Evolutionary conservation across 2,329 filamentous ascomycete species (phyloP).

Genomic region (Emmonsia crescens): DNA sequence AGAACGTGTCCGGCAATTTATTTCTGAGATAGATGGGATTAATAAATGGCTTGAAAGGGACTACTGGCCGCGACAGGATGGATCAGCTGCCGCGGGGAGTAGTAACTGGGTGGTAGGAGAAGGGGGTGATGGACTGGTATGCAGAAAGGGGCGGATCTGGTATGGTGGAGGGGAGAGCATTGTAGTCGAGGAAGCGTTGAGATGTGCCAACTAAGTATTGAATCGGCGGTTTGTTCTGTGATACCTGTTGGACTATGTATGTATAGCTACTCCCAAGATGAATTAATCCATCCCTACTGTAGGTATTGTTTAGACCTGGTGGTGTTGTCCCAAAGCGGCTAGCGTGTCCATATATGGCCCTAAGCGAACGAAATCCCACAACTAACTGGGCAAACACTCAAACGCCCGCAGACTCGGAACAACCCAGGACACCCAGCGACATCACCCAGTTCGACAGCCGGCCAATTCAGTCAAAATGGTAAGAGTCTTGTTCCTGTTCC

Average conservation of each 20-base stretch:
- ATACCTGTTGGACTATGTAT: too few relatives aligned
- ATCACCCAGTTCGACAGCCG: conserved; percentile 26
- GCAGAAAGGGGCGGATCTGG: conserved; percentile 67
- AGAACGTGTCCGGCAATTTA: conserved; percentile 51
- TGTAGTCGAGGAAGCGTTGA: conserved; percentile 40
- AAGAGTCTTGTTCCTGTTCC: conserved; percentile 20
- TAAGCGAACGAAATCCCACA: conserved; percentile 38
- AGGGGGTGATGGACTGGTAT: conserved; percentile 62
- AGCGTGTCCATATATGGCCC: conserved; percentile 21
- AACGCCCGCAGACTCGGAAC: conserved; percentile 26
- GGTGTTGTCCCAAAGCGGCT: conserved; percentile 10
- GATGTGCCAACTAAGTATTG: conserved; percentile 10
- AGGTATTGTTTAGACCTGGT: conserved; percentile 8
- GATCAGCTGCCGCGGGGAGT: conserved; percentile 39
- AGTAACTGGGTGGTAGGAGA: conserved; percentile 84
- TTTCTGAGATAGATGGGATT: conserved; percentile 60
- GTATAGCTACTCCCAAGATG: too few relatives aligned
- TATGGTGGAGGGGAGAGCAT: conserved; percentile 74
- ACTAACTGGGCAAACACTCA: conserved; percentile 17
- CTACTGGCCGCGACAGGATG: conserved; percentile 51
- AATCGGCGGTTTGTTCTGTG: too few relatives aligned
- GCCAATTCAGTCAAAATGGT: conserved; percentile 40
- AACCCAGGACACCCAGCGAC: conserved; percentile 24
- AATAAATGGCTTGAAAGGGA: conserved; percentile 63
- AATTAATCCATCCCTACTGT: too few relatives aligned